Base-by-base conservation (phyloP, 148 eudicot genomes). In the Diospyros kaki region DNA sequence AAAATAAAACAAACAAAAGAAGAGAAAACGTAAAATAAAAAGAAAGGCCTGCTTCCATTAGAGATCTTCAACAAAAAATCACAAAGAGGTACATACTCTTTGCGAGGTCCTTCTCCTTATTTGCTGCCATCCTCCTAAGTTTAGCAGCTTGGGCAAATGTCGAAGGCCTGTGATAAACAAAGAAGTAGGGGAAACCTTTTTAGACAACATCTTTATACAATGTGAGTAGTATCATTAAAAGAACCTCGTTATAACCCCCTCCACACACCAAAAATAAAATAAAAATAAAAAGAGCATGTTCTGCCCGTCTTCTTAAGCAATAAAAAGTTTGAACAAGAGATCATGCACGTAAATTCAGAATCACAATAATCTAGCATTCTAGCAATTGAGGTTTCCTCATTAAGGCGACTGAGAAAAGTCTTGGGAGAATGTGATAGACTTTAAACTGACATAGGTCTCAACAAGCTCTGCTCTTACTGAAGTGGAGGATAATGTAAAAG, bases 61-160 rank as follows among this genome's bases (percentile, higher is more conserved):
- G 28, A 77, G 53, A 43, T 46, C 54, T 46, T 42, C 9, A 65
- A 40, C 10, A 77, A 11, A 13, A 15, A 40, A 38, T 38, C 65
- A 12, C 50, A 52, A 41, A 58, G 51, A 50, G 11, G 3, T n/a
- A 75, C 93, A 56, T 84, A 95, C 98, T 68, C 87, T 95, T 89
- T 66, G 94, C 80, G 65, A 95, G 91, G 79, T 95, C 98, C 73
- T 87, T 92, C 85, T 95, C 97, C 85, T 92, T 95, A 17, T 91
- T 88, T 76, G 87, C 93, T 56, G 97, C 97, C 79, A 64, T 88
- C 86, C 98, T 90, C 79, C 85, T 90, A 51, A 95, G 93, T 85
- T 92, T 95, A 68, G 98, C 96, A 63, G 97, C 97, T 85, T 95
- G 96, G 15, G 97, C 98, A 87, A 95, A 95, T 68, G 98, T 95